Percentiles rank a stretch among this genome's conserved stretches.
Evolutionary conservation across 768 basidiomycete genomes (phyloP).

Genomic region (Suillus spraguei): DNA sequence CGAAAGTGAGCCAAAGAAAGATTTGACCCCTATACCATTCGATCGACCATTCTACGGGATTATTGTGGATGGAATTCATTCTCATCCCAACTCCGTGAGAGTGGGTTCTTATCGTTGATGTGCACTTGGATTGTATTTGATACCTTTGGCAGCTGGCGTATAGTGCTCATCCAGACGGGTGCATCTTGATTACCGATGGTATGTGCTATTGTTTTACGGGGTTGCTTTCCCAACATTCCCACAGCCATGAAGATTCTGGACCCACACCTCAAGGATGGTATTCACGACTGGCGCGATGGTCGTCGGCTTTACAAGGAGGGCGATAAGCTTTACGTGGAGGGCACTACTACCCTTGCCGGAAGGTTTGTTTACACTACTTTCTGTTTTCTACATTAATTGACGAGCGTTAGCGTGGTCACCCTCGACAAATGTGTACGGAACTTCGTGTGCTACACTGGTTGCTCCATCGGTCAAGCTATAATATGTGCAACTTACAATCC

Average conservation of each 20-base stretch:
- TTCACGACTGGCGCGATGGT: conserved; percentile 88
- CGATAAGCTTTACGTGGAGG: conserved; percentile 78
- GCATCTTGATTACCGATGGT: conserved; percentile 92
- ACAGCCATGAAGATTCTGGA: conserved; percentile 86
- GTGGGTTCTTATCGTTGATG: conserved; percentile 42
- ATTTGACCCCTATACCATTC: conserved; percentile 48
- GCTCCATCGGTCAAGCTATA: conserved; percentile 82
- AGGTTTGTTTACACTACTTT: conserved; percentile 48
- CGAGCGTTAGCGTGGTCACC: conserved; percentile 63
- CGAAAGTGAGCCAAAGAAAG: conserved; percentile 46
- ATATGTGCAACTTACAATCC: conserved; percentile 86
- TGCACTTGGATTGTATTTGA: background rate
- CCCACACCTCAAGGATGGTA: conserved; percentile 79
- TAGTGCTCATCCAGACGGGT: conserved; percentile 79
- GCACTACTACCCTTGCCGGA: conserved; percentile 87
- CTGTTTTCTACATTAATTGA: conserved; percentile 1
- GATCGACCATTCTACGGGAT: conserved; percentile 83
- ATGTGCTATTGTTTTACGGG: conserved; percentile 18
- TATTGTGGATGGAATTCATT: conserved; percentile 91
- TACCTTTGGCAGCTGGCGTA: conserved; percentile 66
- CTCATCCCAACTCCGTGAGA: conserved; percentile 87
- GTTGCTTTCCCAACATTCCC: background rate
- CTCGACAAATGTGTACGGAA: conserved; percentile 86
- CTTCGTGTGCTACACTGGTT: conserved; percentile 81
- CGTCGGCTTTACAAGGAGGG: conserved; percentile 82